These are phyloP conservation scores for Claviceps sp. DNA, from an alignment of 2,329 filamentous ascomycete species.

Conservation along the genomic window DNA sequence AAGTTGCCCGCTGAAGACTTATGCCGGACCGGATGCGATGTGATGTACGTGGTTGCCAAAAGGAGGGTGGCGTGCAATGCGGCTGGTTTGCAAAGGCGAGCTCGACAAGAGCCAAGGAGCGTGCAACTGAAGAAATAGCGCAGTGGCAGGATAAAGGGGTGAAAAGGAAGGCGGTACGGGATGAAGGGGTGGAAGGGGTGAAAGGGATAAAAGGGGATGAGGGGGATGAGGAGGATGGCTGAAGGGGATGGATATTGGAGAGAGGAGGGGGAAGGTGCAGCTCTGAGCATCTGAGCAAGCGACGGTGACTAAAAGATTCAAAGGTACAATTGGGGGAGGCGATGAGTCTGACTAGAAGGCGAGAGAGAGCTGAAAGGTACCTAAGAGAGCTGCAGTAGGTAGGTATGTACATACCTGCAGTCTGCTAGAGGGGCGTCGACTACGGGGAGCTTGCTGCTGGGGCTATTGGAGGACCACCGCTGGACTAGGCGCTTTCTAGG, in stretches of 20 bases:
- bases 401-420: no score
- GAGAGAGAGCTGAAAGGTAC: no score
- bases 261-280: constrained; percentile 17
- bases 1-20: constrained; percentile 6
- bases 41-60: constrained; percentile 20
- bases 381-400: no score
- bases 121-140: constrained; percentile 18
- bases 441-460: no score
- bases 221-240: constrained; percentile 15
- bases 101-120: constrained; percentile 24
- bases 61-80: constrained; percentile 22
- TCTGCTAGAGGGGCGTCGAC: no score
- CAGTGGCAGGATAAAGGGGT: constrained; percentile 21
- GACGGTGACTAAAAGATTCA: constrained; percentile 14
- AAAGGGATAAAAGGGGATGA: neutral
- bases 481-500: no score
- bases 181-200: constrained; percentile 23
- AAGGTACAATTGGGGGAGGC: constrained; percentile 8
- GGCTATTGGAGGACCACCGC: no score
- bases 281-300: constrained; percentile 17
- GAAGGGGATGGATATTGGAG: constrained; percentile 31
- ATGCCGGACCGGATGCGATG: constrained; percentile 3
- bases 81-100: constrained; percentile 13
- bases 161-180: constrained; percentile 30
- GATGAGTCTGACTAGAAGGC: neutral